A percentile compares a stretch with the other conserved stretches of the same genome.
Conservation (phyloP, 306 rosid genomes). For the Vigna nakashimae region DNA sequence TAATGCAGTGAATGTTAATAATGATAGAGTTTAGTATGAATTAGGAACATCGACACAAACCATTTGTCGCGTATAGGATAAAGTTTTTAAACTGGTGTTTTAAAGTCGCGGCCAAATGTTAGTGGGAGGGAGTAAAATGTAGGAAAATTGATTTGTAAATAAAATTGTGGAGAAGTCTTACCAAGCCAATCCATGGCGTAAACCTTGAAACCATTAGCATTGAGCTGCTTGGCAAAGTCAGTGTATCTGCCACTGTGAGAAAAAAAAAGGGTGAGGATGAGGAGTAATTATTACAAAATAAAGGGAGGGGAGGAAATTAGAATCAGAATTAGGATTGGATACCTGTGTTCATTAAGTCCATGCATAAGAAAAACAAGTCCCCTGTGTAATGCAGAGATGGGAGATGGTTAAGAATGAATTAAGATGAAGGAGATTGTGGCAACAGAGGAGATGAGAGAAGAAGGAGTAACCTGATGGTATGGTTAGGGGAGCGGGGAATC, state of each 20-base stretch:
- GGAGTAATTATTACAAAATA: background rate
- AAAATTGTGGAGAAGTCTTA: constrained; percentile 37
- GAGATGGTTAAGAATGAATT: no score
- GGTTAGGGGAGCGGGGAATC: constrained; percentile 29
- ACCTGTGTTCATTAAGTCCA: constrained; percentile 94
- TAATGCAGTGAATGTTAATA: no score
- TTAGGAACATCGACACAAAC: no score
- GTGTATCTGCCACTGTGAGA: constrained; percentile 74
- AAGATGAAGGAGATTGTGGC: no score
- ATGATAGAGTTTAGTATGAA: no score
- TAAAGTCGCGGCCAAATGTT: no score
- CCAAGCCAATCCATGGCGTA: constrained; percentile 95
- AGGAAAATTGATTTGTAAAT: background rate
- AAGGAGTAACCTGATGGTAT: background rate
- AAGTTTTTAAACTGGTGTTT: no score
- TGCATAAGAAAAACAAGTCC: constrained; percentile 78
- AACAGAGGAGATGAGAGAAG: background rate
- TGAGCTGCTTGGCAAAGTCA: constrained; percentile 75
- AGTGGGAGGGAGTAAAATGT: no score
- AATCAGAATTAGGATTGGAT: background rate
- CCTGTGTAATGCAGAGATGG: constrained; percentile 26
- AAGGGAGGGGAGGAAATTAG: background rate
- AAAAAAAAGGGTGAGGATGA: background rate
- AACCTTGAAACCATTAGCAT: constrained; percentile 78
- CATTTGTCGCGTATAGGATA: no score